These are phyloP conservation scores for Neoscytalidium dimidiatum DNA, from an alignment of 2,329 filamentous ascomycete species.

Conservation along the genomic window DNA sequence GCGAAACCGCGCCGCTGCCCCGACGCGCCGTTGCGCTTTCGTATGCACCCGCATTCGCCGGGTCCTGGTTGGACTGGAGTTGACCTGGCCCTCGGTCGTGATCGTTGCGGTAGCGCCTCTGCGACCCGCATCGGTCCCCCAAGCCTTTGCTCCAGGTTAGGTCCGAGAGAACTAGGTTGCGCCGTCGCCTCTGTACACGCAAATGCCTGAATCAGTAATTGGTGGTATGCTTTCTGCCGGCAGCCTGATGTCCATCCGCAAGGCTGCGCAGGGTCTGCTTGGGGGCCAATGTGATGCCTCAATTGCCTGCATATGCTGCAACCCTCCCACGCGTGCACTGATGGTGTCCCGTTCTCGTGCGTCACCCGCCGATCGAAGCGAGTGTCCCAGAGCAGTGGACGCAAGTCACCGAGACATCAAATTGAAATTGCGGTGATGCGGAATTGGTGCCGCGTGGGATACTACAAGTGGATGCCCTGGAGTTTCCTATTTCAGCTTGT, in stretches of 20 bases:
- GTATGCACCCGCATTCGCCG: not conserved
- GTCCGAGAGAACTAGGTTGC: not conserved
- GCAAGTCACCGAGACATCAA: not conserved
- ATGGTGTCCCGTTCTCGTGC: not conserved
- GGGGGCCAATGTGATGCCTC: not conserved
- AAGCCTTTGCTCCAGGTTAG: not conserved
- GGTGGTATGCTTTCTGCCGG: constrained; percentile 6
- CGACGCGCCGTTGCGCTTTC: not conserved
- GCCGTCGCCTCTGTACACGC: not conserved
- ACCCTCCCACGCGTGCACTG: constrained; percentile 3
- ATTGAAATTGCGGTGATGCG: constrained; percentile 12
- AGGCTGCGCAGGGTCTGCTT: constrained; percentile 7
- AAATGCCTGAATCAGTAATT: not conserved
- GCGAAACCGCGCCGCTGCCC: constrained; percentile 15
- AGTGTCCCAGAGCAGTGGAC: not conserved
- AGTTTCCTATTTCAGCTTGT: not conserved
- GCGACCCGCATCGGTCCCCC: not conserved
- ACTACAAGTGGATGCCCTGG: not conserved
- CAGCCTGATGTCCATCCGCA: constrained; percentile 3
- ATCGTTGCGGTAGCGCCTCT: not conserved
- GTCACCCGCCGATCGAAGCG: not conserved
- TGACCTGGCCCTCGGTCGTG: not conserved
- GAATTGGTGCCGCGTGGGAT: constrained; percentile 7
- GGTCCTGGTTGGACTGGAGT: not conserved
- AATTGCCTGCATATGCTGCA: not conserved